A percentile compares a stretch with the other conserved stretches of the same genome.
Conservation (phyloP, 2,329 filamentous ascomycete genomes). For the Phoma sp. region DNA sequence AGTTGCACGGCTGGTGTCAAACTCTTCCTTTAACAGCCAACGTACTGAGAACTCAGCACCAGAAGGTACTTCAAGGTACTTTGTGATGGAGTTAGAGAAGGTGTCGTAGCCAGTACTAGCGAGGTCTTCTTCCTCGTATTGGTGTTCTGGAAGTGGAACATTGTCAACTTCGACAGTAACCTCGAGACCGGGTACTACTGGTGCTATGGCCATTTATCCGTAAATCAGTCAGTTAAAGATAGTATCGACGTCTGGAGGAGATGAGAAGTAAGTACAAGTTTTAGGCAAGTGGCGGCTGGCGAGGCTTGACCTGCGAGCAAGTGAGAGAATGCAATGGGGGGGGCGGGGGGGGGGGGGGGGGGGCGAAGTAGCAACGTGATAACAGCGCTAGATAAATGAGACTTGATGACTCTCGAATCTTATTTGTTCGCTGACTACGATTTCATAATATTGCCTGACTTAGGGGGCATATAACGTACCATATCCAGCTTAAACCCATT, state of each 20-base stretch:
- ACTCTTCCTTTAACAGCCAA: slow-evolving; percentile 8
- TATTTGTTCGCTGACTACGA: background rate
- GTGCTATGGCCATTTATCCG: slow-evolving; percentile 26
- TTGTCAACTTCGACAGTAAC: slow-evolving; percentile 28
- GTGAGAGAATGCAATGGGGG: too few relatives aligned
- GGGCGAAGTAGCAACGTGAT: too few relatives aligned
- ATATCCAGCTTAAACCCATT: background rate
- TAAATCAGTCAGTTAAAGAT: background rate
- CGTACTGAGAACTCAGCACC: slow-evolving; percentile 31
- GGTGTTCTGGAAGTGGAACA: slow-evolving; percentile 32
- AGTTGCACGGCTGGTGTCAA: slow-evolving; percentile 15
- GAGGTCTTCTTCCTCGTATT: slow-evolving; percentile 28
- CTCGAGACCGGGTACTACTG: slow-evolving; percentile 18
- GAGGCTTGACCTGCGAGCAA: background rate
- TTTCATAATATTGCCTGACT: background rate
- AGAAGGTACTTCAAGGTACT: slow-evolving; percentile 42
- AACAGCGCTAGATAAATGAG: background rate
- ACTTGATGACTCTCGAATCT: background rate
- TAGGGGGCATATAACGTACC: background rate
- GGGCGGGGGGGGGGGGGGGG: too few relatives aligned
- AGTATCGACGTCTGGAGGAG: background rate
- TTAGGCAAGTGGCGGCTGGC: background rate
- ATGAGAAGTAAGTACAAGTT: background rate
- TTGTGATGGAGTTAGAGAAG: slow-evolving; percentile 19
- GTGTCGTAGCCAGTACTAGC: background rate